Evolutionary conservation across 2,329 filamentous ascomycete species (phyloP).

Genomic region (Periconia sp.): DNA sequence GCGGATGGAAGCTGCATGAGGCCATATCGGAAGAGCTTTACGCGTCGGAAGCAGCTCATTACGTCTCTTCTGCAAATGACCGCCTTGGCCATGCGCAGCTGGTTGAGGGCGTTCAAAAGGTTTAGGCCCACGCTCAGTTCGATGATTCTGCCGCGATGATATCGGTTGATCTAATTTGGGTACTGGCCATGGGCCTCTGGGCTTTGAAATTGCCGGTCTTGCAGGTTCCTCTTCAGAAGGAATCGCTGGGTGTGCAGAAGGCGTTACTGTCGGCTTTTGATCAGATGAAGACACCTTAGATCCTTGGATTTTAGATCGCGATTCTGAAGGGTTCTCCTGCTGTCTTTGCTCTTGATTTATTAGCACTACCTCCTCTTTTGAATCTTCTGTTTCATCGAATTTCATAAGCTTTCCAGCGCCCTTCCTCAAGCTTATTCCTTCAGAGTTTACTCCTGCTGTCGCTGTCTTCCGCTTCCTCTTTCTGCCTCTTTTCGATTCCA

Average conservation of each 20-base stretch:
- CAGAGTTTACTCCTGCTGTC: constrained; percentile 3
- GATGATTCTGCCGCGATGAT: background rate
- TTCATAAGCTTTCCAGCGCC: constrained; percentile 22
- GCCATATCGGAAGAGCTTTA: constrained; percentile 80
- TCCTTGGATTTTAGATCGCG: background rate
- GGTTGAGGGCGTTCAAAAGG: background rate
- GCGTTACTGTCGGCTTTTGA: background rate
- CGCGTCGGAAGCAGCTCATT: constrained; percentile 59
- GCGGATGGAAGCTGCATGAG: constrained; percentile 73
- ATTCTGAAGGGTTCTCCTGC: background rate
- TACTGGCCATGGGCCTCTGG: background rate
- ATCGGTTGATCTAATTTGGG: background rate
- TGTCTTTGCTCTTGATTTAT: background rate
- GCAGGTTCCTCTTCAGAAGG: background rate
- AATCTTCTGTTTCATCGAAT: constrained; percentile 14
- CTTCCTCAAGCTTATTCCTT: constrained; percentile 12
- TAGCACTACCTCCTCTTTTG: constrained; percentile 5
- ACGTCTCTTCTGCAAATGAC: constrained; percentile 51
- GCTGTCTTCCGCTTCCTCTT: constrained; percentile 39
- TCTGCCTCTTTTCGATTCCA: constrained; percentile 29
- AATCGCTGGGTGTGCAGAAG: background rate
- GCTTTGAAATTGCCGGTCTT: background rate
- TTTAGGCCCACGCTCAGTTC: background rate
- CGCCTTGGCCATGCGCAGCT: constrained; percentile 14
- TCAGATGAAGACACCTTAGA: background rate